phyloP scores from a whole-genome alignment of 2,329 filamentous ascomycete genomes.

The Monilinia aucupariae region DNA sequence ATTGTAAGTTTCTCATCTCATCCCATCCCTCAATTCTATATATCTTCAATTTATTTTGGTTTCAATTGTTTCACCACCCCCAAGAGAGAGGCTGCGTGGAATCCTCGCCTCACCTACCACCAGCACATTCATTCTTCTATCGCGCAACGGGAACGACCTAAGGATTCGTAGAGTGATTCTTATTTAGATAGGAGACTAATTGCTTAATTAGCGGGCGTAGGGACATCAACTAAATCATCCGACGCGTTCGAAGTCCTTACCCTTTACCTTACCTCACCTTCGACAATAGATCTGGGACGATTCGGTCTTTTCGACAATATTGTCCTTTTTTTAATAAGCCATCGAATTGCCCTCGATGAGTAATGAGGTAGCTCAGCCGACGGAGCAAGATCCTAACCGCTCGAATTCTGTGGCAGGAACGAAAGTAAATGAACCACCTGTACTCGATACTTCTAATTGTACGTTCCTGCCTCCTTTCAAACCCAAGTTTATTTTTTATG shows the following conservation, averaged over 20 bases:
- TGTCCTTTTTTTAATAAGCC: slow-evolving; percentile 18
- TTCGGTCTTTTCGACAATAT: slow-evolving; percentile 12
- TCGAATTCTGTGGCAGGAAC: slow-evolving; percentile 31
- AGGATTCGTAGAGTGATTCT: background rate
- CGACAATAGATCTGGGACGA: slow-evolving; percentile 11
- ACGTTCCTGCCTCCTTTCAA: slow-evolving; percentile 20
- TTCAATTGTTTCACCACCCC: background rate
- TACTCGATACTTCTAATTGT: slow-evolving; percentile 34
- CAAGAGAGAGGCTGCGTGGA: background rate
- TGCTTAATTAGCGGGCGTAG: background rate
- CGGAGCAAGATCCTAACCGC: slow-evolving; percentile 34
- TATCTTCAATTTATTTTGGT: background rate
- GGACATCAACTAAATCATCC: slow-evolving; percentile 18
- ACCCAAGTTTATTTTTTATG: background rate
- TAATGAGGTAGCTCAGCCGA: slow-evolving; percentile 36
- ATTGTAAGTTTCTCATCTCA: slow-evolving; percentile 13
- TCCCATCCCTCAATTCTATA: background rate
- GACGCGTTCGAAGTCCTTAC: slow-evolving; percentile 22
- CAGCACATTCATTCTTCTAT: background rate
- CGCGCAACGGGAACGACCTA: slow-evolving; percentile 7
- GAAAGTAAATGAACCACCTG: slow-evolving; percentile 31
- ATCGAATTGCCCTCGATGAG: slow-evolving; percentile 36
- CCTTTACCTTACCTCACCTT: background rate
- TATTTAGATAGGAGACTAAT: slow-evolving; percentile 11
- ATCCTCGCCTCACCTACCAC: background rate